These are phyloP conservation scores for Omphalotus olearius DNA, from an alignment of 1,284 basidiomycete genomes.

Conservation along the genomic window DNA sequence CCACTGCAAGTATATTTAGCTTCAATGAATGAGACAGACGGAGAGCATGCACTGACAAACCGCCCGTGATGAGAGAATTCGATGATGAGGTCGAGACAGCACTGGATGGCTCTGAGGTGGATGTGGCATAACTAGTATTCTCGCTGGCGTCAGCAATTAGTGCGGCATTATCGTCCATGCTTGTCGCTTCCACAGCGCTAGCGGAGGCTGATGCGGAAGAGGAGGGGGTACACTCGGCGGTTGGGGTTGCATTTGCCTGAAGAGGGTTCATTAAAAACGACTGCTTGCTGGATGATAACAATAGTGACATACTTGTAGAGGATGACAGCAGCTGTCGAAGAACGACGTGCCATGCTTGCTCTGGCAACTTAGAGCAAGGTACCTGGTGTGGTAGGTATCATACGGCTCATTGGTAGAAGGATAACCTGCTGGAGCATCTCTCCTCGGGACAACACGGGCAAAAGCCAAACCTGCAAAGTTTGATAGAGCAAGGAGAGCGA, in stretches of 20 bases:
- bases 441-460: slow-evolving; percentile 37
- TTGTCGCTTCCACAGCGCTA: slow-evolving; percentile 27
- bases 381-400: not conserved
- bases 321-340: not conserved
- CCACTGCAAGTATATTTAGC: slow-evolving; percentile 35
- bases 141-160: too few relatives aligned
- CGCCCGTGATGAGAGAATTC: slow-evolving; percentile 24
- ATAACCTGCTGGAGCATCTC: slow-evolving; percentile 31
- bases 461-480: slow-evolving; percentile 28
- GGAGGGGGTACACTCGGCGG: slow-evolving; percentile 42
- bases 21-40: not conserved
- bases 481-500: slow-evolving; percentile 1
- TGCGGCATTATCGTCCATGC: slow-evolving; percentile 18
- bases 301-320: slow-evolving; percentile 1
- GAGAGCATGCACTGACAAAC: slow-evolving; percentile 38
- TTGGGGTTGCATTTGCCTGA: slow-evolving; percentile 39
- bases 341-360: not conserved
- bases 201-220: slow-evolving; percentile 17
- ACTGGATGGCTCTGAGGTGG: slow-evolving; percentile 17
- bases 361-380: not conserved
- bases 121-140: too few relatives aligned
- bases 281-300: not conserved
- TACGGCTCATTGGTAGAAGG: not conserved
- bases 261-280: not conserved
- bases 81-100: slow-evolving; percentile 19